phyloP scores from a whole-genome alignment of 495 filamentous ascomycete species.

The Neurospora sublineolata region DNA sequence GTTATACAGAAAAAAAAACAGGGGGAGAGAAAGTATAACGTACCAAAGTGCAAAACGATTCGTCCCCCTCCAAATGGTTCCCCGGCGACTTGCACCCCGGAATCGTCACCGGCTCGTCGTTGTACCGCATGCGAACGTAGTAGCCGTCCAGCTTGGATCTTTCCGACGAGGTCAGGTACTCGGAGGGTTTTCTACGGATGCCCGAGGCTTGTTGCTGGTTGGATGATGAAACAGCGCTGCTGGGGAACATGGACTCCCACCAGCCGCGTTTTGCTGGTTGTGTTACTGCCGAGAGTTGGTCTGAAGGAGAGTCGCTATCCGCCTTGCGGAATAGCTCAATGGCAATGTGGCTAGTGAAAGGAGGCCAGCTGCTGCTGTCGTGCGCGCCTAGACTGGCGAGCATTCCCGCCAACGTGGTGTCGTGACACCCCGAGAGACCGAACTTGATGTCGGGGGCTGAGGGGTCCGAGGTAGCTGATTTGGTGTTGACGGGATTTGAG shows the following conservation, averaged over 20 bases:
- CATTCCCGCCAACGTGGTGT: slow-evolving; percentile 79
- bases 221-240: slow-evolving; percentile 7
- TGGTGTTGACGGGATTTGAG: background rate
- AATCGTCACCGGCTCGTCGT: slow-evolving; percentile 67
- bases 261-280: slow-evolving; percentile 26
- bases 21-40: too few relatives aligned
- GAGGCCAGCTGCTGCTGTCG: slow-evolving; percentile 67
- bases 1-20: background rate
- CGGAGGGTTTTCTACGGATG: slow-evolving; percentile 41
- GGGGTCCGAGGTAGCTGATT: background rate
- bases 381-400: slow-evolving; percentile 71
- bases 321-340: slow-evolving; percentile 70
- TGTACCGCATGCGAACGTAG: slow-evolving; percentile 92
- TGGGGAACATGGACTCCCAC: slow-evolving; percentile 36
- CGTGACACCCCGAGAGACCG: slow-evolving; percentile 79
- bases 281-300: background rate
- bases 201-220: slow-evolving; percentile 4
- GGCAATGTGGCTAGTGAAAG: slow-evolving; percentile 83
- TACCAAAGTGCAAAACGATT: slow-evolving; percentile 84
- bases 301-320: slow-evolving; percentile 1
- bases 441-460: slow-evolving; percentile 31
- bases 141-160: slow-evolving; percentile 51
- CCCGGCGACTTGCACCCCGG: slow-evolving; percentile 67
- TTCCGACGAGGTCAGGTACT: slow-evolving; percentile 38
- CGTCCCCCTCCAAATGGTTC: slow-evolving; percentile 81